These are phyloP conservation scores for Chalciporus sphaerocephalus DNA, from an alignment of 768 basidiomycete species.

Conservation along the genomic window DNA sequence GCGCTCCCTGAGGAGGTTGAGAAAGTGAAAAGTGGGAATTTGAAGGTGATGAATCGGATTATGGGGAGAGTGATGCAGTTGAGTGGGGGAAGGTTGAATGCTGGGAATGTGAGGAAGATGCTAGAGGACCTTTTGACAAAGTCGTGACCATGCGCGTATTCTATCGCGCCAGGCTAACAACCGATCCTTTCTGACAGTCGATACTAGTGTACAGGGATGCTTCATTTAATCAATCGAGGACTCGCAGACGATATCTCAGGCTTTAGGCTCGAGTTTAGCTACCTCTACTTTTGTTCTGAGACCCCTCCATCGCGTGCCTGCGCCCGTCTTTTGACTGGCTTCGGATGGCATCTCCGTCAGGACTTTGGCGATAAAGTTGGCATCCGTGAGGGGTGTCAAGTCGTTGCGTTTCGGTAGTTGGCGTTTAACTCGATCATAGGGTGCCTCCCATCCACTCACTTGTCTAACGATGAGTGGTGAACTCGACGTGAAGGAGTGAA, in stretches of 20 bases:
- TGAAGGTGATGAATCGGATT: constrained; percentile 60
- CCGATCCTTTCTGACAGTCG: too few species aligned
- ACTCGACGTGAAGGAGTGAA: constrained; percentile 68
- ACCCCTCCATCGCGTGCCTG: constrained; percentile 82
- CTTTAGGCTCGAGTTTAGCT: constrained; percentile 18
- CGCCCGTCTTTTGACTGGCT: constrained; percentile 56
- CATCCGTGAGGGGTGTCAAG: constrained; percentile 82
- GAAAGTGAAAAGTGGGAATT: constrained; percentile 62
- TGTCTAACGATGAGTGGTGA: constrained; percentile 72
- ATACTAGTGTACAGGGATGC: too few species aligned
- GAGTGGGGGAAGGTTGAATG: constrained; percentile 76
- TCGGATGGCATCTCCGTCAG: constrained; percentile 59
- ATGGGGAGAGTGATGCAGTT: constrained; percentile 66
- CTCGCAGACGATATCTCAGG: constrained; percentile 3
- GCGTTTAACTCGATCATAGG: constrained; percentile 74
- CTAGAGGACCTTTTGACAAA: constrained; percentile 44
- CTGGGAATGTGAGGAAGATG: constrained; percentile 48
- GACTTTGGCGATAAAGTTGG: constrained; percentile 73
- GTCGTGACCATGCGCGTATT: neutral
- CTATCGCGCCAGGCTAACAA: constrained; percentile 2
- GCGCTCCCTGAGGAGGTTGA: constrained; percentile 63
- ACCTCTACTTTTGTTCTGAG: constrained; percentile 65
- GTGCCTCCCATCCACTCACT: constrained; percentile 84
- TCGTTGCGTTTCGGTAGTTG: constrained; percentile 72
- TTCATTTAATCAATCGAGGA: too few species aligned